These are phyloP conservation scores for Orbilia javanica DNA, from an alignment of 2,329 filamentous ascomycete species.

Conservation along the genomic window DNA sequence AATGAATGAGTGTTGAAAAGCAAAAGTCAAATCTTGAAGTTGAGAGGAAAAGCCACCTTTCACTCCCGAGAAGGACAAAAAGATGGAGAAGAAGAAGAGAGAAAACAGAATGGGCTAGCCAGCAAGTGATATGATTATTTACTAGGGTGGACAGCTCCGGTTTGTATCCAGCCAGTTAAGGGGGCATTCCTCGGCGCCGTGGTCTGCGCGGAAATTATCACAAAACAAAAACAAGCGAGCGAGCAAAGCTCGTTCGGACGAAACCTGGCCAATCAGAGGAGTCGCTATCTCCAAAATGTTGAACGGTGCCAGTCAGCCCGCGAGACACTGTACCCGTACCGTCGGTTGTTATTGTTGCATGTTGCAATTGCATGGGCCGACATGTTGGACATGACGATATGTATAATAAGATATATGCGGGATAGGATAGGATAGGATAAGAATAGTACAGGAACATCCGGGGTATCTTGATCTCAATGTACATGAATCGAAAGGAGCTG, in stretches of 20 bases:
- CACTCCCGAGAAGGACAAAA: constrained; percentile 15
- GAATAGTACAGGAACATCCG: not conserved
- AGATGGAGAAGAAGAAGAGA: constrained; percentile 19
- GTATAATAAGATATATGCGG: not conserved
- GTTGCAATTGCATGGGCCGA: too few species aligned
- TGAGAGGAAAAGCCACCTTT: constrained; percentile 29
- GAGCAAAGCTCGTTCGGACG: not conserved
- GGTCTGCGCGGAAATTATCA: constrained; percentile 22
- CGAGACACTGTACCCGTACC: not conserved
- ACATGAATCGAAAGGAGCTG: not conserved
- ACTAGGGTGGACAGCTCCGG: constrained; percentile 18
- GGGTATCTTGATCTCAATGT: constrained; percentile 22
- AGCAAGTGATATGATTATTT: constrained; percentile 16
- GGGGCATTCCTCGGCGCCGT: constrained; percentile 27
- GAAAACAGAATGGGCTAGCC: constrained; percentile 8
- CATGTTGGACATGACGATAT: not conserved
- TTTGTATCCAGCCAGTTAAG: constrained; percentile 9
- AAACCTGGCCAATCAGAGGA: constrained; percentile 30
- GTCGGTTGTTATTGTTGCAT: not conserved
- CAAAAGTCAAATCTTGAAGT: constrained; percentile 25
- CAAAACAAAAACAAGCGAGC: constrained; percentile 35
- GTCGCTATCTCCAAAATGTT: not conserved
- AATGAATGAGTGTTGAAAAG: constrained; percentile 2
- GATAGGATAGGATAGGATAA: not conserved
- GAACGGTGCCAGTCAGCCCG: not conserved